Evolutionary conservation across 2,329 filamentous ascomycete species (phyloP).

Genomic region (Arthrinium puccinioides): DNA sequence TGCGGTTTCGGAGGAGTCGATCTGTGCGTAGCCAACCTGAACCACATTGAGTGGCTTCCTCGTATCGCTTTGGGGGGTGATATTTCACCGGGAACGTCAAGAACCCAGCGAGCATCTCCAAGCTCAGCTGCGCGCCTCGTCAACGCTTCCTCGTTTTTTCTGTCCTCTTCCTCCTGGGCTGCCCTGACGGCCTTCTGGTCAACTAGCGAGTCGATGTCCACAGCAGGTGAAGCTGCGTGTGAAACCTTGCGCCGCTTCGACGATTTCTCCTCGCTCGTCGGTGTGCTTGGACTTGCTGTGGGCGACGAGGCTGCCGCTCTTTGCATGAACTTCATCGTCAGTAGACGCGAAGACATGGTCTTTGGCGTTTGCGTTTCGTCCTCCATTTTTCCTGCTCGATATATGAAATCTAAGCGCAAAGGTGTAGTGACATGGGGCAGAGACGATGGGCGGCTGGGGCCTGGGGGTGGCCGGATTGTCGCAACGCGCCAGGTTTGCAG

Average conservation of each 20-base stretch:
- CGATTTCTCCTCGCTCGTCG: slow-evolving; percentile 38
- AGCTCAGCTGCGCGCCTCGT: slow-evolving; percentile 54
- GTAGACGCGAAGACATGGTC: slow-evolving; percentile 76
- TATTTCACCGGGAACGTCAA: slow-evolving; percentile 44
- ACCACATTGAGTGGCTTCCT: slow-evolving; percentile 47
- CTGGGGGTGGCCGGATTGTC: too few relatives aligned
- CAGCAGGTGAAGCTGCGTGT: slow-evolving; percentile 23
- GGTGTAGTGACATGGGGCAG: too few relatives aligned
- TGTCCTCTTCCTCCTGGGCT: slow-evolving; percentile 60
- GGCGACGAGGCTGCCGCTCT: slow-evolving; percentile 43
- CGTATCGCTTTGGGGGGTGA: slow-evolving; percentile 18
- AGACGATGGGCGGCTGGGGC: too few relatives aligned
- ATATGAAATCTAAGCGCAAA: too few relatives aligned
- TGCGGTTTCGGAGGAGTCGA: slow-evolving; percentile 19
- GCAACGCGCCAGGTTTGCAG: too few relatives aligned
- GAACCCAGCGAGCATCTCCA: slow-evolving; percentile 70
- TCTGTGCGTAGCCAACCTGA: slow-evolving; percentile 48
- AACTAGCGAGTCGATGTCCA: slow-evolving; percentile 35
- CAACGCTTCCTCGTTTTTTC: slow-evolving; percentile 53
- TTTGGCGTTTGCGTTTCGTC: too few relatives aligned
- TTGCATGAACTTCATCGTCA: slow-evolving; percentile 99
- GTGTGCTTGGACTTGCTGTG: slow-evolving; percentile 29
- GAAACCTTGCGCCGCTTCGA: slow-evolving; percentile 57
- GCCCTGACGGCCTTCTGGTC: slow-evolving; percentile 55
- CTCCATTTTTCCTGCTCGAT: too few relatives aligned